phyloP scores from a whole-genome alignment of 176 grass and related monocot genomes.

The Calamus simplicifolius region DNA sequence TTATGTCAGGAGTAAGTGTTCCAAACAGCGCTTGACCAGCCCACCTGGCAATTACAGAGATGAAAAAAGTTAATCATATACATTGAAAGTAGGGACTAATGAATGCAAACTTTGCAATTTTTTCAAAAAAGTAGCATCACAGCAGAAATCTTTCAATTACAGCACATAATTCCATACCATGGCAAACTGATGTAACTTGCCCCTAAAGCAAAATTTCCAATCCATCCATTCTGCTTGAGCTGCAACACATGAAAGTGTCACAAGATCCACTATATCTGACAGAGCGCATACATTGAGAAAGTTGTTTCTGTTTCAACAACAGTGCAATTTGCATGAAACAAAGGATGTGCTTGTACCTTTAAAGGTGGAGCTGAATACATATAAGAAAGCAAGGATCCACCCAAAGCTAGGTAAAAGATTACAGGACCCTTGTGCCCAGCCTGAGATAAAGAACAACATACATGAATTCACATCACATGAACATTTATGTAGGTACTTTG shows the following conservation, averaged over 20 bases:
- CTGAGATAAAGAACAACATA: conserved; percentile 38
- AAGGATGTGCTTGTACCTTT: conserved; percentile 47
- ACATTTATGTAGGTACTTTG: too few species aligned
- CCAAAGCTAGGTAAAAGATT: conserved; percentile 89
- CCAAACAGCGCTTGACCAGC: conserved; percentile 94
- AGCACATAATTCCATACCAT: conserved; percentile 36
- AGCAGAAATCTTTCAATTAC: too few species aligned
- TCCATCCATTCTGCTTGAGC: conserved; percentile 88
- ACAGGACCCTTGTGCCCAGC: conserved; percentile 82
- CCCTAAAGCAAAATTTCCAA: conserved; percentile 95
- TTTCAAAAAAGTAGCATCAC: too few species aligned
- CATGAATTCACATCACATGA: too few species aligned
- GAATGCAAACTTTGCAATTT: too few species aligned
- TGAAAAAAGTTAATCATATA: not conserved
- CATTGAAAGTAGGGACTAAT: too few species aligned
- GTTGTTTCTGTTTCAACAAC: not conserved
- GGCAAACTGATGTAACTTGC: conserved; percentile 93
- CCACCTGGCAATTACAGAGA: conserved; percentile 43
- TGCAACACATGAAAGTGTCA: conserved; percentile 20
- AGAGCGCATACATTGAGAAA: not conserved
- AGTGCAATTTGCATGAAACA: not conserved
- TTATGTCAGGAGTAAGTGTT: conserved; percentile 86
- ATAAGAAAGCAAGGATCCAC: conserved; percentile 96
- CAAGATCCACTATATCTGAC: not conserved
- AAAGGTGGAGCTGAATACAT: conserved; percentile 98